phyloP scores from a whole-genome alignment of 306 rosid species.

The Boehmeria nivea region DNA sequence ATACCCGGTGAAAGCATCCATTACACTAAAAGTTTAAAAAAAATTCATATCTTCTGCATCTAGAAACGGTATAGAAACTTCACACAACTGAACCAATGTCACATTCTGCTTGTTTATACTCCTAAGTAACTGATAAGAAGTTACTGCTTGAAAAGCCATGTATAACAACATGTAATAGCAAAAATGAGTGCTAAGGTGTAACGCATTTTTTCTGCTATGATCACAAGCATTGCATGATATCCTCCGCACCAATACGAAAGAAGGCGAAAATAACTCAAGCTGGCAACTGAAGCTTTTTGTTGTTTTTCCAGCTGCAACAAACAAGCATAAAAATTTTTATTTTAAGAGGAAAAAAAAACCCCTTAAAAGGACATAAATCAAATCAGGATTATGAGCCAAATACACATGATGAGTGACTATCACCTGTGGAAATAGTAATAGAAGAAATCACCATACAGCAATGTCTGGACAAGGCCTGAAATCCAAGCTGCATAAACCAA shows the following conservation, averaged over 20 bases:
- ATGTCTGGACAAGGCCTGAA: conserved; percentile 74
- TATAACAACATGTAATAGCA: neutral
- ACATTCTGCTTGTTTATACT: conserved; percentile 1
- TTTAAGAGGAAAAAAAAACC: neutral
- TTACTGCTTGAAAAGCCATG: conserved; percentile 9
- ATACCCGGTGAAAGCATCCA: neutral
- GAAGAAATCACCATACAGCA: conserved; percentile 87
- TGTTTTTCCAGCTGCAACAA: conserved; percentile 80
- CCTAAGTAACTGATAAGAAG: conserved; percentile 11
- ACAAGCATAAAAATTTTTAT: neutral
- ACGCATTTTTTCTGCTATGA: neutral
- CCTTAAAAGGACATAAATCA: neutral
- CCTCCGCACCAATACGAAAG: neutral
- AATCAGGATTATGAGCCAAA: neutral
- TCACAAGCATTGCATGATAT: neutral
- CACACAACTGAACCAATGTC: neutral
- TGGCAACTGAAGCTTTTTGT: conserved; percentile 75
- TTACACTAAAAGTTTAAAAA: neutral
- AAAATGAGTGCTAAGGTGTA: neutral
- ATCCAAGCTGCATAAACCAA: conserved; percentile 71
- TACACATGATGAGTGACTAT: neutral
- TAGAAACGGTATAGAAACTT: neutral
- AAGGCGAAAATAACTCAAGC: conserved; percentile 37
- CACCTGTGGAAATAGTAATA: conserved; percentile 87
- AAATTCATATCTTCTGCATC: neutral